These are phyloP conservation scores for Trichoderma erinaceum DNA, from an alignment of 495 filamentous ascomycete genomes.

Conservation along the genomic window DNA sequence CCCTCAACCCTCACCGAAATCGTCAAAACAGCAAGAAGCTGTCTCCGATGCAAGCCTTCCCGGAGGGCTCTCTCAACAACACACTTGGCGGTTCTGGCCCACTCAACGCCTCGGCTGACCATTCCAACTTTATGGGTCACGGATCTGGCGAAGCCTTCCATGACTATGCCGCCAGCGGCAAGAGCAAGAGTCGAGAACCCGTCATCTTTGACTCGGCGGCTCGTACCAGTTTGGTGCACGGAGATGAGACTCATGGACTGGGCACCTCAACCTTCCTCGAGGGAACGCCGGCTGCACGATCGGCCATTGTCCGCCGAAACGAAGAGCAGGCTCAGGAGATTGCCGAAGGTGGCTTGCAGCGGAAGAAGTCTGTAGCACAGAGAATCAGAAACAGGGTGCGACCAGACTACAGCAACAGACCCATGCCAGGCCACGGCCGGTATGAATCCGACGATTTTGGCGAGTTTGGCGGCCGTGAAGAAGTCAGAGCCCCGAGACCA, in stretches of 20 bases:
- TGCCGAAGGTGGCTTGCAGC: constrained; percentile 58
- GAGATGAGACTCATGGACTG: constrained; percentile 74
- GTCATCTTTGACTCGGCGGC: constrained; percentile 46
- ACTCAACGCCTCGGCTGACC: constrained; percentile 71
- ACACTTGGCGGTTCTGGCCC: constrained; percentile 84
- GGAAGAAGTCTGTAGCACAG: constrained; percentile 92
- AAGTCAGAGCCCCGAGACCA: constrained; percentile 32
- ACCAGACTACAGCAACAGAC: constrained; percentile 9
- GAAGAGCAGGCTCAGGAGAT: constrained; percentile 53
- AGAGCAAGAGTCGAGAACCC: constrained; percentile 32
- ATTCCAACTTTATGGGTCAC: constrained; percentile 74
- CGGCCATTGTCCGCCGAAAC: constrained; percentile 73
- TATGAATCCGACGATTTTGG: constrained; percentile 70
- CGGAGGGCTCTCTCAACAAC: constrained; percentile 86
- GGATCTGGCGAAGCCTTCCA: constrained; percentile 74
- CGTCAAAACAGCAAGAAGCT: constrained; percentile 65
- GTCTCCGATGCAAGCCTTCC: constrained; percentile 96
- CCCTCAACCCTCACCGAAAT: constrained; percentile 93
- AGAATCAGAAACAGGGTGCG: constrained; percentile 59
- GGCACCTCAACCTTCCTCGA: constrained; percentile 96
- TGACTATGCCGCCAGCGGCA: constrained; percentile 53
- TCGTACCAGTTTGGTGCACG: constrained; percentile 66
- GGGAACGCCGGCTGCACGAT: constrained; percentile 79
- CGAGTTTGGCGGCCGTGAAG: constrained; percentile 28
- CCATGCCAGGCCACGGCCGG: constrained; percentile 12